phyloP scores from a whole-genome alignment of 2,329 filamentous ascomycete species.

The Escovopsis sp. region DNA sequence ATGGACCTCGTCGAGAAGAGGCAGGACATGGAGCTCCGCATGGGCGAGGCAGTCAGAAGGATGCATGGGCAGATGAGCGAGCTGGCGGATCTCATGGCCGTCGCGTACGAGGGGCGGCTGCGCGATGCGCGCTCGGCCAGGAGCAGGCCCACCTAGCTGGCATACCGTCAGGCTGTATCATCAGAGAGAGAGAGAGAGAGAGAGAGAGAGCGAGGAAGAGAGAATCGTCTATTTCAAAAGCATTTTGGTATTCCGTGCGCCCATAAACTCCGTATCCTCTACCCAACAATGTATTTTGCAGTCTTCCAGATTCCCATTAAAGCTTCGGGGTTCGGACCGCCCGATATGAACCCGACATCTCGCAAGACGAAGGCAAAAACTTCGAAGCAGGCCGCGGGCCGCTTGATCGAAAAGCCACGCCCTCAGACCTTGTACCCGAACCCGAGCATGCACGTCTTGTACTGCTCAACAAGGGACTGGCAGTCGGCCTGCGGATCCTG shows the following conservation, averaged over 20 bases:
- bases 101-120: conserved; percentile 14
- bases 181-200: too few relatives aligned
- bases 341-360: not conserved
- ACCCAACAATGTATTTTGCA: too few relatives aligned
- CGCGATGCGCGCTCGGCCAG: conserved; percentile 8
- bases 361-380: not conserved
- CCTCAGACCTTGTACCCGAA: conserved; percentile 66
- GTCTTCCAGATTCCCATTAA: too few relatives aligned
- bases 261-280: too few relatives aligned
- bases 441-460: conserved; percentile 82
- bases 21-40: conserved; percentile 14
- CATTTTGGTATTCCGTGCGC: too few relatives aligned
- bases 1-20: conserved; percentile 12
- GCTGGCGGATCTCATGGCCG: conserved; percentile 17
- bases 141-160: not conserved
- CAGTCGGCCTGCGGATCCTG: conserved; percentile 75
- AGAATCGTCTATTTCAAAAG: too few relatives aligned
- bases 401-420: not conserved
- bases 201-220: too few relatives aligned
- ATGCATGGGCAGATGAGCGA: conserved; percentile 9
- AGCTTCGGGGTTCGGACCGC: conserved; percentile 1
- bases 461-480: conserved; percentile 66
- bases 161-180: not conserved
- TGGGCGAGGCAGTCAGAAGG: conserved; percentile 12
- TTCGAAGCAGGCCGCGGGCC: not conserved